These are phyloP conservation scores for Boehmeria nivea DNA, from an alignment of 306 rosid genomes.

Conservation along the genomic window DNA sequence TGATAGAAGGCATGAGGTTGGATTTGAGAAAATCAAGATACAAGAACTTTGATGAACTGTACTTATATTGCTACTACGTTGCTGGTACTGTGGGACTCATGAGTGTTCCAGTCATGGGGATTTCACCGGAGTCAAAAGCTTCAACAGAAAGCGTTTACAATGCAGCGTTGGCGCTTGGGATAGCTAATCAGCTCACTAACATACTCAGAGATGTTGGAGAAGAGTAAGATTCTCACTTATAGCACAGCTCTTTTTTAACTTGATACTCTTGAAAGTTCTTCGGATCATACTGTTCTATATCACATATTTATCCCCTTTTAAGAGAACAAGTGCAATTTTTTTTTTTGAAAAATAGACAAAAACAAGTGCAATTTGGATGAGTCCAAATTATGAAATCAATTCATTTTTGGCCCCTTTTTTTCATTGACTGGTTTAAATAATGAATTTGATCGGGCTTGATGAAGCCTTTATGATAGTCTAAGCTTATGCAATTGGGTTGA, in stretches of 20 bases:
- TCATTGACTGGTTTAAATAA: not conserved
- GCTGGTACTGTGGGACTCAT: constrained; percentile 99
- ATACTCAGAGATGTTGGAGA: constrained; percentile 97
- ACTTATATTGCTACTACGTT: constrained; percentile 94
- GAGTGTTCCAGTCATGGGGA: constrained; percentile 99
- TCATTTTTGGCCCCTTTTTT: too few species aligned
- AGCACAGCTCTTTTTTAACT: not conserved
- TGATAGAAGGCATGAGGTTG: constrained; percentile 94
- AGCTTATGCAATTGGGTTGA: not conserved
- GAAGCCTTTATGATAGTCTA: too few species aligned
- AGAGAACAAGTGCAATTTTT: too few species aligned
- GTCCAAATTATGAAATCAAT: too few species aligned
- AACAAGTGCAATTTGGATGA: too few species aligned
- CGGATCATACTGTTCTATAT: too few species aligned
- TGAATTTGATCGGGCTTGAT: not conserved
- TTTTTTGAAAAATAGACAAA: too few species aligned
- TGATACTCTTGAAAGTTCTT: not conserved
- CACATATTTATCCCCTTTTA: too few species aligned
- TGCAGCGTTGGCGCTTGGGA: constrained; percentile 91
- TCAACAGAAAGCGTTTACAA: constrained; percentile 75
- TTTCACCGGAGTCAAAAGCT: constrained; percentile 68
- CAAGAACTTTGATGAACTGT: constrained; percentile 79
- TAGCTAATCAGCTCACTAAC: constrained; percentile 96
- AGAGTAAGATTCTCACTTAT: constrained; percentile 56
- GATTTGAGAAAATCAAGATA: constrained; percentile 85